Conservation (phyloP, 2,329 filamentous ascomycete genomes). For the Colletotrichum sp. region DNA sequence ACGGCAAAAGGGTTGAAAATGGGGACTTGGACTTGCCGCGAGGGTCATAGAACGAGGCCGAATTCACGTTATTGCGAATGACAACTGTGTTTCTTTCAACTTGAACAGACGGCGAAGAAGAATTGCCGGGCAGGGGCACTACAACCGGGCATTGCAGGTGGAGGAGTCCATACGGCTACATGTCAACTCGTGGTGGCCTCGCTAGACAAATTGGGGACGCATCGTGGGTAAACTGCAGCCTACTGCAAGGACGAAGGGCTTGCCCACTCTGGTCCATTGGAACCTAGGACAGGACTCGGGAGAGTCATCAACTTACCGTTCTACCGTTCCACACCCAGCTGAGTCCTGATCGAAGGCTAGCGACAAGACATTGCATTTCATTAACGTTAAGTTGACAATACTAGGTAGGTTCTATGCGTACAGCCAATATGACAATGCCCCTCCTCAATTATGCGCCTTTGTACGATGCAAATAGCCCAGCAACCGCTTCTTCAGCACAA, state of each 20-base stretch:
- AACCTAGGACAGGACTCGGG: no score
- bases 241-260: no score
- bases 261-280: no score
- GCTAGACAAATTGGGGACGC: no score
- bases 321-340: no score
- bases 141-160: neutral
- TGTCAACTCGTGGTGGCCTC: no score
- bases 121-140: accelerated
- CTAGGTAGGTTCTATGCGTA: neutral
- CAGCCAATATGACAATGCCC: neutral
- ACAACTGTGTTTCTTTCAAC: neutral
- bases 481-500: slow-evolving; percentile 64
- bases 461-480: slow-evolving; percentile 3
- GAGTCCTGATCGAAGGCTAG: neutral
- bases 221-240: no score
- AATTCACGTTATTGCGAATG: slow-evolving; percentile 19
- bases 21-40: neutral
- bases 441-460: neutral
- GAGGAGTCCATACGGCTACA: neutral
- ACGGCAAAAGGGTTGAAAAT: neutral
- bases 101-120: neutral
- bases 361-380: neutral
- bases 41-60: slow-evolving; percentile 17
- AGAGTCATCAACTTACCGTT: no score
- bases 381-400: neutral